A percentile compares a stretch with the other conserved stretches of the same genome.
Conservation (phyloP, 78 protist species). For the Dictyostelium firmibasis region DNA sequence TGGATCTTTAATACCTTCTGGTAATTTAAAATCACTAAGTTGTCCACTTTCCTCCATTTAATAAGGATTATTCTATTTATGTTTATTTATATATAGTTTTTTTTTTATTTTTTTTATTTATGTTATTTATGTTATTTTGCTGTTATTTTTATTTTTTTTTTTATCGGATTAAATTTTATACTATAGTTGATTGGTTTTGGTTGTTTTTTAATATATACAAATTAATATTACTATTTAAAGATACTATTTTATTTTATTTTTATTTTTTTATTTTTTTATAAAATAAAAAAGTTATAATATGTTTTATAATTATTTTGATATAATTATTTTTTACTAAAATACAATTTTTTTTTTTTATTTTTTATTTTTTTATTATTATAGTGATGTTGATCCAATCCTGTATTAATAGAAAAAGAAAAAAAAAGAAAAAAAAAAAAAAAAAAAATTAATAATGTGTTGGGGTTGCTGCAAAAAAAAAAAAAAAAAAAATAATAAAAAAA, state of each 20-base stretch:
- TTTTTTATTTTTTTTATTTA: not conserved
- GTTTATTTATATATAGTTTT: not conserved
- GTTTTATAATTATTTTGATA: not conserved
- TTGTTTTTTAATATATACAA: not conserved
- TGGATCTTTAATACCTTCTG: constrained; percentile 75
- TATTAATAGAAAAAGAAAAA: not conserved
- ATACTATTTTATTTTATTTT: not conserved
- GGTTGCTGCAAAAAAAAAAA: not conserved
- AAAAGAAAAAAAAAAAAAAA: too few relatives aligned
- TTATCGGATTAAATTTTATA: not conserved
- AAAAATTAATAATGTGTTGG: not conserved
- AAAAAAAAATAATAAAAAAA: too few relatives aligned
- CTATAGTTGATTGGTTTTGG: not conserved
- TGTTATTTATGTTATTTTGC: too few relatives aligned
- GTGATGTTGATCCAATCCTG: not conserved
- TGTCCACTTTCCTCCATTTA: constrained; percentile 11
- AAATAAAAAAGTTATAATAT: not conserved
- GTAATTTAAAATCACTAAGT: constrained; percentile 48
- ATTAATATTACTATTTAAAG: not conserved
- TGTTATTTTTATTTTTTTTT: not conserved
- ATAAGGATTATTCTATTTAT: not conserved
- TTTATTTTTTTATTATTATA: too few relatives aligned
- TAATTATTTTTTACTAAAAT: not conserved
- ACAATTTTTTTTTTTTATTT: not conserved
- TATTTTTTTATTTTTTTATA: too few relatives aligned